phyloP scores from a whole-genome alignment of 176 grass and related monocot genomes.

The Eremochloa ophiuroides region DNA sequence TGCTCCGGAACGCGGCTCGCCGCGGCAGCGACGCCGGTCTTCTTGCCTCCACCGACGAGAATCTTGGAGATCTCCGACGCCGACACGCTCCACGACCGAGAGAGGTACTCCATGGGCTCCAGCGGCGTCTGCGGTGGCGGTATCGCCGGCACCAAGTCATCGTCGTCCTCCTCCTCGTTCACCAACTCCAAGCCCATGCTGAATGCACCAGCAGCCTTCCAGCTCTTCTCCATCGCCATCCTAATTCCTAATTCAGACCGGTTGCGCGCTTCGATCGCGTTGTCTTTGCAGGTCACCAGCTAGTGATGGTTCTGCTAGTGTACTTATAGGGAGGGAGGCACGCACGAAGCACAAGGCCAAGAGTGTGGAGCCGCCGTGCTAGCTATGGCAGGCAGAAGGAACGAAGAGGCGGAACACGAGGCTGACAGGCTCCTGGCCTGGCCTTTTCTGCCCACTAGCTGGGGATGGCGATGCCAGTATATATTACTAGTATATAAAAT shows the following conservation, averaged over 20 bases:
- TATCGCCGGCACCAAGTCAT: conserved; percentile 30
- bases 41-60: conserved; percentile 41
- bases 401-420: conserved; percentile 37
- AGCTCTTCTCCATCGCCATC: conserved; percentile 39
- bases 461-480: neutral
- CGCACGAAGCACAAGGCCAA: conserved; percentile 61
- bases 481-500: no score
- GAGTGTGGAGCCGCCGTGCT: conserved; percentile 41
- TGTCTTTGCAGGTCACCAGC: neutral
- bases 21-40: conserved; percentile 31
- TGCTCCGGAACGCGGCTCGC: conserved; percentile 40
- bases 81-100: conserved; percentile 82
- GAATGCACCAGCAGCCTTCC: conserved; percentile 32
- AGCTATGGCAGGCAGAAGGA: conserved; percentile 30
- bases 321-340: conserved; percentile 55
- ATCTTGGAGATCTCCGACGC: conserved; percentile 81
- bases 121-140: conserved; percentile 73
- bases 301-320: neutral
- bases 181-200: conserved; percentile 25
- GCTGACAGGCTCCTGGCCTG: conserved; percentile 57
- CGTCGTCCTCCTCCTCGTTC: conserved; percentile 41
- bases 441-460: conserved; percentile 34
- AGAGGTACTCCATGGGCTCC: conserved; percentile 82
- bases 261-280: no score
- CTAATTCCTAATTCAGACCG: neutral